phyloP scores from a whole-genome alignment of 2,329 filamentous ascomycete genomes.

The Phialophora macrospora region DNA sequence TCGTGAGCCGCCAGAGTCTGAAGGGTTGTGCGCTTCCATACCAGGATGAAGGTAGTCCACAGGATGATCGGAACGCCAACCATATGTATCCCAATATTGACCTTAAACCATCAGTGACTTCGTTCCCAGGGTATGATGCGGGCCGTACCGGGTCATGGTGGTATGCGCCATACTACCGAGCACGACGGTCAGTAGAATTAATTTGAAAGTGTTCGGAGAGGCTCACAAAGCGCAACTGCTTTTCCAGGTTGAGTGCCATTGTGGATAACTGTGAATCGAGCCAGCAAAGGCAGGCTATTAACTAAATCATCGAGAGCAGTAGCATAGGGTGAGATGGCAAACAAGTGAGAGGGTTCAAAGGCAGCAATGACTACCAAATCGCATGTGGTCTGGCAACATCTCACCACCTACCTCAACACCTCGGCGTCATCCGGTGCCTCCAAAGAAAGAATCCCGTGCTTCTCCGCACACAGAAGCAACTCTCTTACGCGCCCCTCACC shows the following conservation, averaged over 20 bases:
- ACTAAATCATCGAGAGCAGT: conserved; percentile 24
- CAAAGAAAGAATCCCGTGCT: neutral
- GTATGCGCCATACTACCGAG: conserved; percentile 66
- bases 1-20: conserved; percentile 17
- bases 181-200: conserved; percentile 35
- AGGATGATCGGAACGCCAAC: conserved; percentile 67
- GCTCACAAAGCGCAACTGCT: conserved; percentile 69
- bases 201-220: conserved; percentile 13
- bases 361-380: neutral
- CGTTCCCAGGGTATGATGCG: neutral
- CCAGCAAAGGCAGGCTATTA: conserved; percentile 5
- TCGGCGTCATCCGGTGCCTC: conserved; percentile 11
- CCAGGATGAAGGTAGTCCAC: conserved; percentile 63
- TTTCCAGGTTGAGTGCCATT: conserved; percentile 63
- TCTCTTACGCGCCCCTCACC: neutral
- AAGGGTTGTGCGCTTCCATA: conserved; percentile 45
- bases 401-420: conserved; percentile 5
- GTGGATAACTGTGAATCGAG: neutral
- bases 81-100: conserved; percentile 68
- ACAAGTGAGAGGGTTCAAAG: neutral
- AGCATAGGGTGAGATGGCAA: neutral
- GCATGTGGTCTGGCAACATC: conserved; percentile 9
- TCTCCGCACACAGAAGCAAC: neutral
- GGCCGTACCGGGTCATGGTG: conserved; percentile 65
- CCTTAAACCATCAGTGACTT: conserved; percentile 46